Base-by-base conservation (phyloP, 192 early-diverging fungal genomes). In the Coemansia sp. region DNA sequence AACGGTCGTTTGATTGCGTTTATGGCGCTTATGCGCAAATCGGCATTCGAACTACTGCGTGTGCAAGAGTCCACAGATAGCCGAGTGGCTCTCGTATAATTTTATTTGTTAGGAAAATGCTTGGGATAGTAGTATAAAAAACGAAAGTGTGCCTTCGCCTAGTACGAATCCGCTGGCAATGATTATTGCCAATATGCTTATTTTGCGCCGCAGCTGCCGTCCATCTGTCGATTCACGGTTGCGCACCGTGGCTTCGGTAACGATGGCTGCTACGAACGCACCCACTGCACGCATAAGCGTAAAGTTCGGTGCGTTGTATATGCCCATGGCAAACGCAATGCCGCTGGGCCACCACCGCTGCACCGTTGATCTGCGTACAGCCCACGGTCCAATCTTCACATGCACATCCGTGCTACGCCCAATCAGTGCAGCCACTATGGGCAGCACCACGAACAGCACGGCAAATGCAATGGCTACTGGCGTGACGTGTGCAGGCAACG, bases 251-350 rank as follows among this genome's bases (percentile, higher is more conserved):
- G 2, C 63, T 53, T 67, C 84, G 0, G 69, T 86, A 45, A 51
- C 71, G 3, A 54, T 57, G 9, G 86, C 49, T 9, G 79, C 81
- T 7, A 75, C 50, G 7, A 85, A 48, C 8, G 88, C 88, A 10
- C 90, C 90, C 11, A 88, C 69, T 3, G 87, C 86, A 1, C 90
- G 83, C 53, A 88, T 88, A 22, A 91, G 62, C 3, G 88, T 91
- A 57, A 91, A 91, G 51, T 87, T 87, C 12, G 90, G 90, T 1
- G 89, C 80, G 68, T 91, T 91, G 75, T 90, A 91, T 62, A 91
- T 91, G 16, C 90, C 90, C 51, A 91, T 88, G 5, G 90, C 88
- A 81, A 91, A 91, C 19, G 90, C 88, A 31, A 91, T 89, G 0
- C 90, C 90, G 47, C 86, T 87, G 14, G 90, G 90, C 62, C 88